Base-by-base conservation (phyloP, 179 eudicot genomes). In the Gypsophila paniculata region DNA sequence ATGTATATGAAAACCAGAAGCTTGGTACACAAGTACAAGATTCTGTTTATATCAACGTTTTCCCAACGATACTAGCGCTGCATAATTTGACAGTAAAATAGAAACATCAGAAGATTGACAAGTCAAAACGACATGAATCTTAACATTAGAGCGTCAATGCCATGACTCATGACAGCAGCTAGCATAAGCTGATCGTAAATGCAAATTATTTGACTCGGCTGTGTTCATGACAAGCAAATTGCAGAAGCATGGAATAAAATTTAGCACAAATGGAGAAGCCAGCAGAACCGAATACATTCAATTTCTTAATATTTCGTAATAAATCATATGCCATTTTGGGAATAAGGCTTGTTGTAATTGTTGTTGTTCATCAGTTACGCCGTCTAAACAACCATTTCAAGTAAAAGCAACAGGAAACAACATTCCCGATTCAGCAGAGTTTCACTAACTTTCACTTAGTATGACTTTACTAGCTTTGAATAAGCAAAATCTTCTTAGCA, bases 31-130 rank as follows among this genome's bases (percentile, higher is more conserved):
- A 3, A n/a, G 25, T 66, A 51, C 69, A 58, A 55, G 49, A 8
- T 48, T 60, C 13, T 60, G 66, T 46, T 51, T 49, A 61, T 51
- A 26, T 23, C 75, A 72, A n/a, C 61, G 21, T 23, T 23, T 0
- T 32, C 52, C 18, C 17, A 44, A 17, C 44, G 70, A n/a, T 22
- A 58, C 34, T 13, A n/a, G 34, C 26, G 49, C 79, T 71, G 76
- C 79, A 66, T 15, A 59, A 29, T 12, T 61, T 61, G 68, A 49
- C 14, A 71, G 26, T 19, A 70, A 72, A 48, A 38, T 6, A 34
- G 36, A 61, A 78, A 65, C 25, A 65, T 75, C 62, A 75, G 66
- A 54, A 71, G 78, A 26, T 29, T 39, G 55, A 21, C 61, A 42
- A 38, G 8, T 49, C 44, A 29, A 70, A 60, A 34, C 17, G 57